Percentiles rank a stretch among this genome's conserved stretches.
phyloP scores from a whole-genome alignment of 768 basidiomycete genomes.

The Russula sp. region DNA sequence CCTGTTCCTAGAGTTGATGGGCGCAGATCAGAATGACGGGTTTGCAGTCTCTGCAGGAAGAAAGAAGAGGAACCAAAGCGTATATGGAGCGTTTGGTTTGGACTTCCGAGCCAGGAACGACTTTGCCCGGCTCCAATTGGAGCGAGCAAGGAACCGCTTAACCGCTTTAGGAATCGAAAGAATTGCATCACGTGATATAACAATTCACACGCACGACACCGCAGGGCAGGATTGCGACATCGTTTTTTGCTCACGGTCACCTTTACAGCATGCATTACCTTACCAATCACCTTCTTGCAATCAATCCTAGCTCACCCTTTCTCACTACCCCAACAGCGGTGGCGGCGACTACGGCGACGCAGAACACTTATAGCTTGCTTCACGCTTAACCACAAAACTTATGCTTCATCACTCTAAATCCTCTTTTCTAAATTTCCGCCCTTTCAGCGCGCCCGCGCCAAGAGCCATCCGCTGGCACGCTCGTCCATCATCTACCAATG shows the following conservation, averaged over 20 bases:
- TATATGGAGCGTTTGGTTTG: too few relatives aligned
- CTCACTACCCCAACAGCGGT: neutral
- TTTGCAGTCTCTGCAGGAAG: conserved; percentile 33
- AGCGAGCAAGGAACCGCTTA: too few relatives aligned
- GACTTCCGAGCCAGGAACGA: too few relatives aligned
- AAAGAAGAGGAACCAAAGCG: conserved; percentile 24
- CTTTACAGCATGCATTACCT: neutral
- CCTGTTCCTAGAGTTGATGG: conserved; percentile 55
- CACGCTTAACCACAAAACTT: neutral
- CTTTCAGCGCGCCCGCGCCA: neutral
- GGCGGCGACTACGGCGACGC: neutral
- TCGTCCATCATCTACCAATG: conserved; percentile 2
- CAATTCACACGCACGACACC: neutral
- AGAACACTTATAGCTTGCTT: neutral
- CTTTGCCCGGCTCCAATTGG: too few relatives aligned
- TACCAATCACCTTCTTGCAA: neutral
- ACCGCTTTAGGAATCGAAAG: neutral
- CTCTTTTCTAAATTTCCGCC: neutral
- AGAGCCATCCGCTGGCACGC: neutral
- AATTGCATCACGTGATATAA: conserved; percentile 12
- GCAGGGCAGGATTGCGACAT: conserved; percentile 15
- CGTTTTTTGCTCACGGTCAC: conserved; percentile 14
- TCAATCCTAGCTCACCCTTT: neutral
- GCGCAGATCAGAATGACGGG: conserved; percentile 44
- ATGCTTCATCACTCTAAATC: conserved; percentile 7